Conservation (phyloP, 441 rosid species). For the Brassica balearica region DNA sequence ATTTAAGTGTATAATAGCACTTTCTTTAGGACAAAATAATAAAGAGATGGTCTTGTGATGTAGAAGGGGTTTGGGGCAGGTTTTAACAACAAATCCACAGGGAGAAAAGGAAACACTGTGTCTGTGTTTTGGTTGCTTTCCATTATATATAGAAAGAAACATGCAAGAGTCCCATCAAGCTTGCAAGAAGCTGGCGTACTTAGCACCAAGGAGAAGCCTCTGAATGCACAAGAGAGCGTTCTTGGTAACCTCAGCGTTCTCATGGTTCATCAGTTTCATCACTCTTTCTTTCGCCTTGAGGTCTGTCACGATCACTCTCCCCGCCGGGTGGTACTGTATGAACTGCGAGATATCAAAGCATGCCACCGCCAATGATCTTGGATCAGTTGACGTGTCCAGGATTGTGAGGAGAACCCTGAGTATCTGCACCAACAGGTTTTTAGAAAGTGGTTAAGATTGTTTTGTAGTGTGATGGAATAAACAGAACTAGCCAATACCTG, state of each 20-base stretch:
- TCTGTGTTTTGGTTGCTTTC: slow-evolving; percentile 26
- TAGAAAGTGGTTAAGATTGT: background rate
- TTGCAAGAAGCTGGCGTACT: slow-evolving; percentile 98
- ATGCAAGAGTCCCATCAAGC: slow-evolving; percentile 45
- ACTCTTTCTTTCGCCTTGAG: slow-evolving; percentile 96
- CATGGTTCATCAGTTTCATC: slow-evolving; percentile 95
- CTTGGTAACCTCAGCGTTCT: slow-evolving; percentile 90
- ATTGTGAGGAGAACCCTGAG: slow-evolving; percentile 91
- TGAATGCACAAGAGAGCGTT: slow-evolving; percentile 90
- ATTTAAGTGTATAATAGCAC: background rate
- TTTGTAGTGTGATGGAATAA: background rate
- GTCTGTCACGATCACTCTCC: slow-evolving; percentile 80
- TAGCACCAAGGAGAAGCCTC: slow-evolving; percentile 96
- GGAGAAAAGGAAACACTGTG: slow-evolving; percentile 10
- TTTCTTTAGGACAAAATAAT: background rate
- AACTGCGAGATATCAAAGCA: slow-evolving; percentile 98
- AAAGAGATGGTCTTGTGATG: background rate
- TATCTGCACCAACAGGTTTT: slow-evolving; percentile 56
- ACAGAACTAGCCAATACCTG: background rate
- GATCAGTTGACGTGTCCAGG: slow-evolving; percentile 85
- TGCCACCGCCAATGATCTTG: slow-evolving; percentile 86
- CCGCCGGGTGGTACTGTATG: slow-evolving; percentile 92
- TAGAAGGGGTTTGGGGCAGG: background rate
- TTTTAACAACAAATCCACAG: slow-evolving; percentile 6
- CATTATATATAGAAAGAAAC: slow-evolving; percentile 24